Evolutionary conservation across 768 basidiomycete genomes (phyloP), one percentile per base, ranked within the genome.

Genomic region (Rhizopogon vesiculosus): DNA sequence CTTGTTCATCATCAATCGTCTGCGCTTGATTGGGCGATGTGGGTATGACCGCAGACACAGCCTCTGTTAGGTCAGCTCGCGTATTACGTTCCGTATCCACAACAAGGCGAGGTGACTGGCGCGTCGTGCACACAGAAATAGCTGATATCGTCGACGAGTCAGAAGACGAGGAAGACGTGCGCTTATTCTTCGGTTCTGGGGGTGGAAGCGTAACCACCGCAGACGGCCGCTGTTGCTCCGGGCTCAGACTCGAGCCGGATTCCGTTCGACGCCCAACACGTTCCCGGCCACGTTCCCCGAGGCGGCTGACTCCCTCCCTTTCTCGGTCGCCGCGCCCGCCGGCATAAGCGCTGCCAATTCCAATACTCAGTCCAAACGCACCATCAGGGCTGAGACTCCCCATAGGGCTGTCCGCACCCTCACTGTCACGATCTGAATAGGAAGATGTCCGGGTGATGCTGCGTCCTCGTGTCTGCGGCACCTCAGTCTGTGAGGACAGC

Each of bases 391-490:
- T 72, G 54, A 76, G 35, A 45, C 68, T 73, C 38, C 72, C 72
- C 18, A 71, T 43, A n/a, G 72, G 70, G 49, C 68, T 74, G 33
- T 71, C 75, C 6, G 70, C 59, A 25, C 63, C 57, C 57, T 73
- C 55, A 51, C 72, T 68, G 15, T 78, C 78, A 8, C 79, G 73
- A 58, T 83, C 83, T 50, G 79, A 81, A 43, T 81, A 82, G 1
- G 83, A 80, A 15, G 82, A 74, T 6, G 78, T 78, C 40, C 83
- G 78, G 18, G 82, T 76, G 48, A 72, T 72, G 42, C 83, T 83
- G 19, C 85, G 74, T 3, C 85, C 84, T 13, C 85, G 78, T 22
- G 59, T 28, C 16, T 66, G 68, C 39, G 65, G 72, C 7, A 51
- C 66, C 54, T 68, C 69, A 41, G 64, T 64, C 40, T 68, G 68